These are phyloP conservation scores for Metarhizium album DNA, from an alignment of 2,329 filamentous ascomycete species.

Conservation along the genomic window DNA sequence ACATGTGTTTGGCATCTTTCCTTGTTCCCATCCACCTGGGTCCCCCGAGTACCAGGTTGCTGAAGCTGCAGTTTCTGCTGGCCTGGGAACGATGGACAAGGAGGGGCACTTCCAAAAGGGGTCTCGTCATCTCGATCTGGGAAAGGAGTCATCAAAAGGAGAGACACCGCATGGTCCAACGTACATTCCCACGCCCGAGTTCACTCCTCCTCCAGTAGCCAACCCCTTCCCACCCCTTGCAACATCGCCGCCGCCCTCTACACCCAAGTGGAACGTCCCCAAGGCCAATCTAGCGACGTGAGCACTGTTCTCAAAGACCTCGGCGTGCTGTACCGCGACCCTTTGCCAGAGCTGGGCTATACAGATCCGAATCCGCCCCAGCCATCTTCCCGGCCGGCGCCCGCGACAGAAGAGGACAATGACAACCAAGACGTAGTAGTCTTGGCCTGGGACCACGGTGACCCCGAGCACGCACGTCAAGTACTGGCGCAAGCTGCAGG, in stretches of 20 bases:
- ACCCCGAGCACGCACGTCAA: constrained; percentile 1
- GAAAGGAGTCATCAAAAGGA: background rate
- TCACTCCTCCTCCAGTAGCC: constrained; percentile 24
- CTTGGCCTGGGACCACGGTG: background rate
- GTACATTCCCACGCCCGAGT: constrained; percentile 24
- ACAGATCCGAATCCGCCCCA: background rate
- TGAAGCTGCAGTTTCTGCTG: no score
- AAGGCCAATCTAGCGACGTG: constrained; percentile 30
- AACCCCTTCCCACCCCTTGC: constrained; percentile 33
- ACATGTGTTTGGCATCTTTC: no score
- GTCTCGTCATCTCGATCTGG: no score
- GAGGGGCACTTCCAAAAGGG: background rate
- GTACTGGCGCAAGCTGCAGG: constrained; percentile 11
- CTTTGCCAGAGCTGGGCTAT: background rate
- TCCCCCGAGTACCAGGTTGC: no score
- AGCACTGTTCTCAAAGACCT: constrained; percentile 35
- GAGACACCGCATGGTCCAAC: background rate
- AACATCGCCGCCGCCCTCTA: constrained; percentile 24
- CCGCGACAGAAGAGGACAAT: background rate
- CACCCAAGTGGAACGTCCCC: constrained; percentile 34
- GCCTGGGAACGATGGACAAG: background rate
- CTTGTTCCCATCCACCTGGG: no score
- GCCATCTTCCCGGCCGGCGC: background rate
- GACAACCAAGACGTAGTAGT: no score
- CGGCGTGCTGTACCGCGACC: constrained; percentile 26